These are phyloP conservation scores for Tolypocladium ovalisporum DNA, from an alignment of 2,329 filamentous ascomycete genomes.

Conservation along the genomic window DNA sequence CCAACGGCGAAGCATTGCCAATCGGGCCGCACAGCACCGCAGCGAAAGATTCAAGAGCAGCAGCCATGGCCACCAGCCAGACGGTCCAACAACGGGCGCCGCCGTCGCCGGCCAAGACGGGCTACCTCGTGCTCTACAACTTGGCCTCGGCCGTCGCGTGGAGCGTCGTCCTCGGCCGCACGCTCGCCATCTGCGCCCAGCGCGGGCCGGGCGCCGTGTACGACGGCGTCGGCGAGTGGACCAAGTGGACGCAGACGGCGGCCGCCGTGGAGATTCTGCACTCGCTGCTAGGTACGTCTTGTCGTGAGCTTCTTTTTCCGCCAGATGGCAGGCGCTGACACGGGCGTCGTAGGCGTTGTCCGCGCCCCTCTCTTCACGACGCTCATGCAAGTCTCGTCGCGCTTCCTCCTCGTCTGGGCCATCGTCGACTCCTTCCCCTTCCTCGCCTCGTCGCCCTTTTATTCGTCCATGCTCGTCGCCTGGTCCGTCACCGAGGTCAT, in stretches of 20 bases:
- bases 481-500: conserved; percentile 91
- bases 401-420: conserved; percentile 82
- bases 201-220: conserved; percentile 50
- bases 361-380: conserved; percentile 79
- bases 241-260: conserved; percentile 72
- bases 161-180: conserved; percentile 63
- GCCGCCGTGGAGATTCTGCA: conserved; percentile 79
- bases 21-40: neutral
- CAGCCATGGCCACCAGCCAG: neutral
- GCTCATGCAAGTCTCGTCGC: conserved; percentile 77
- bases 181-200: conserved; percentile 41
- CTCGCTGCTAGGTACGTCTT: conserved; percentile 58
- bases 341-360: conserved; percentile 60
- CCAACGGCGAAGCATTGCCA: neutral
- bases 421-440: conserved; percentile 65
- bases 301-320: too few relatives aligned
- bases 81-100: neutral
- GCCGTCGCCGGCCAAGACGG: conserved; percentile 29
- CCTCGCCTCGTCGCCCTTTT: conserved; percentile 49
- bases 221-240: conserved; percentile 51
- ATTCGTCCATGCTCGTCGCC: conserved; percentile 70
- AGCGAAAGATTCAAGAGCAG: too few relatives aligned
- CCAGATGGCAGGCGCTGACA: neutral
- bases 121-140: conserved; percentile 83
- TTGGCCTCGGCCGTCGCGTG: conserved; percentile 65